phyloP scores from a whole-genome alignment of 768 basidiomycete species.

The Phylloporus rhodoxanthus region DNA sequence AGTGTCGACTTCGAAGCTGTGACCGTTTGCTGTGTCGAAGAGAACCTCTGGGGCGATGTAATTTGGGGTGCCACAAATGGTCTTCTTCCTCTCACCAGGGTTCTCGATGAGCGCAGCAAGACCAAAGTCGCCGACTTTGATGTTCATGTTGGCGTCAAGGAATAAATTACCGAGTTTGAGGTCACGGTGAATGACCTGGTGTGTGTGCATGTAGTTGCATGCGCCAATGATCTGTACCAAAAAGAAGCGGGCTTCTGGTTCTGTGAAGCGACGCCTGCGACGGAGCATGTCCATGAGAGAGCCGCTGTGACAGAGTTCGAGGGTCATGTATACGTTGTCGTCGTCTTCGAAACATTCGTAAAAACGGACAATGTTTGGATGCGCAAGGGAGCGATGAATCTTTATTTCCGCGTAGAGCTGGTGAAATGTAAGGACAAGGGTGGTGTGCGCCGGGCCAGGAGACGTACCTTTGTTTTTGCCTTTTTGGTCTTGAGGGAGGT shows the following conservation, averaged over 20 bases:
- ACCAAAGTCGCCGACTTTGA: conserved; percentile 97
- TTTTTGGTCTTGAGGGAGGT: conserved; percentile 89
- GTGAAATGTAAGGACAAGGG: not conserved
- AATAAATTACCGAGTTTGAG: conserved; percentile 95
- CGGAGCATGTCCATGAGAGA: conserved; percentile 89
- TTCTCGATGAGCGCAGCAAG: conserved; percentile 95
- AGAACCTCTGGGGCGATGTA: conserved; percentile 98
- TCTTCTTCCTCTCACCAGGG: conserved; percentile 96
- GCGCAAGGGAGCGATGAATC: conserved; percentile 85
- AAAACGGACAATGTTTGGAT: conserved; percentile 91
- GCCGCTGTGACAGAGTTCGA: conserved; percentile 88
- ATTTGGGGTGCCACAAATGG: conserved; percentile 97
- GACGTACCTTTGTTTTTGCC: conserved; percentile 86
- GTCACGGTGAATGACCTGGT: conserved; percentile 96
- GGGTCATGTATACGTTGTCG: conserved; percentile 94
- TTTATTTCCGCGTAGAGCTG: conserved; percentile 99
- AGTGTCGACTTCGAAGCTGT: conserved; percentile 97
- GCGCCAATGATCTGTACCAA: conserved; percentile 93
- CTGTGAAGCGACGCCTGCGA: conserved; percentile 78
- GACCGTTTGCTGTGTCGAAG: conserved; percentile 92
- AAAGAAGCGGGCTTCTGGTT: conserved; percentile 89
- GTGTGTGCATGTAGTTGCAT: conserved; percentile 94
- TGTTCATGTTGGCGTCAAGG: conserved; percentile 85
- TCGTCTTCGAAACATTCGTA: conserved; percentile 93
- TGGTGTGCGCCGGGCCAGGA: not conserved